These are phyloP conservation scores for Dendrobium nobile DNA, from an alignment of 106 monocot genomes.

Conservation along the genomic window DNA sequence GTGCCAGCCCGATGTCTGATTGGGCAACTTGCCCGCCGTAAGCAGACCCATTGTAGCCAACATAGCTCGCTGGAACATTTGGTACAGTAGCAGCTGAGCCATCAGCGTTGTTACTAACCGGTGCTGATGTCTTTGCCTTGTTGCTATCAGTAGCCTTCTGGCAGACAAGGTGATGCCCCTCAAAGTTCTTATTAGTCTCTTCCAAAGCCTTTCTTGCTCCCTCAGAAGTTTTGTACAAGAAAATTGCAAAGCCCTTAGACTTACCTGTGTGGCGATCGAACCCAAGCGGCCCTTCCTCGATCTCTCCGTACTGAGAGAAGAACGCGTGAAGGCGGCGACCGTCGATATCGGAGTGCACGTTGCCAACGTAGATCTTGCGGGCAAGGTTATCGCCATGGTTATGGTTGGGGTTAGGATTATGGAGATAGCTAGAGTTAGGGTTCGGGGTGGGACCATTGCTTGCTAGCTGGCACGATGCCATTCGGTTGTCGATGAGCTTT, in stretches of 20 bases:
- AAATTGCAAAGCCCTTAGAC: slow-evolving; percentile 19
- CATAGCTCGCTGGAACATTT: not conserved
- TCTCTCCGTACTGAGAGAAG: slow-evolving; percentile 32
- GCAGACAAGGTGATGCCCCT: slow-evolving; percentile 9
- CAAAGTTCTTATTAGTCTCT: slow-evolving; percentile 17
- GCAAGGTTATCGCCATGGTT: not conserved
- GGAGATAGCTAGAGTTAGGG: not conserved
- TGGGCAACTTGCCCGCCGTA: not conserved
- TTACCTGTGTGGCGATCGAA: slow-evolving; percentile 22
- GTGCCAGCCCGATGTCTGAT: slow-evolving; percentile 9
- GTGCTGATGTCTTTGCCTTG: not conserved
- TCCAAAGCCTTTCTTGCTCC: slow-evolving; percentile 13
- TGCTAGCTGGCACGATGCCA: slow-evolving; percentile 35
- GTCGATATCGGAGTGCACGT: slow-evolving; percentile 7
- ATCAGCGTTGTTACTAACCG: not conserved
- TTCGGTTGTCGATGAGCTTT: slow-evolving; percentile 26
- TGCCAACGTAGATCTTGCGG: slow-evolving; percentile 26
- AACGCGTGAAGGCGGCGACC: slow-evolving; percentile 6
- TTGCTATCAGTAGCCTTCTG: slow-evolving; percentile 21
- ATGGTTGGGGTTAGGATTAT: not conserved
- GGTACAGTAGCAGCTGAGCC: not conserved
- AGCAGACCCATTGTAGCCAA: slow-evolving; percentile 1
- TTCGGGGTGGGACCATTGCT: not conserved
- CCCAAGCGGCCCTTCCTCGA: slow-evolving; percentile 32
- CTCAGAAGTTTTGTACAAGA: slow-evolving; percentile 21